Evolutionary conservation across 495 filamentous ascomycete species (phyloP), one percentile per base, ranked within the genome.

Genomic region (Xylaria intraflava): DNA sequence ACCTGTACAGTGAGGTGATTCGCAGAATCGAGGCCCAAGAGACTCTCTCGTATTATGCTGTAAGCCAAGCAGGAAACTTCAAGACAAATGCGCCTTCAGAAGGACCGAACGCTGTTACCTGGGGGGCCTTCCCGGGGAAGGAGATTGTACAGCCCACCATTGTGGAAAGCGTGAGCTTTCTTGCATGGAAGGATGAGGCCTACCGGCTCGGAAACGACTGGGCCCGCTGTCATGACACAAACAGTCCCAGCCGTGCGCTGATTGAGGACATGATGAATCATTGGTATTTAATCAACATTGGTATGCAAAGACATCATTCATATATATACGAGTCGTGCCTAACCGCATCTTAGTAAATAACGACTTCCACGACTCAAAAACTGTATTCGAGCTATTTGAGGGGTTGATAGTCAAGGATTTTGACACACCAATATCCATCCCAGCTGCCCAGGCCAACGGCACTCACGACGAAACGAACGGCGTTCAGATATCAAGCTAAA

Each of bases 91-190:
- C 88, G 11, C 80, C 79, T 22, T 82, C 81, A 33, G 89, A 91
- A 41, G 89, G 87, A 12, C 94, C 94, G 22, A 99, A 97, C 62
- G 94, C 94, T 10, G 84, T 99, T 45, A 99, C 94, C 3, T 99
- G 94, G 94, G 94, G 94, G 70, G 95, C 97, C 40, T 99, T 96
- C 74, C 91, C 94, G 10, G 93, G 93, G 30, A 93, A 96, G 65
- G 94, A 99, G 69, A 96, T 99, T 64, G 90, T 99, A 40, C 94
- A 99, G 67, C 94, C 94, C 10, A 99, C 94, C n/a, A 94, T 99
- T 55, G 92, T 97, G 42, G 94, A 99, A 72, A 95, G 89, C 6
- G 83, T 97, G 69, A 93, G 88, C 71, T 99, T 99, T 80, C 69
- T 99, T 49, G 94, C 94, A 23, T 99, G 94, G 94, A 95, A 95